Base-by-base conservation (phyloP, 2,329 filamentous ascomycete genomes). In the Lecanosticta acicola region DNA sequence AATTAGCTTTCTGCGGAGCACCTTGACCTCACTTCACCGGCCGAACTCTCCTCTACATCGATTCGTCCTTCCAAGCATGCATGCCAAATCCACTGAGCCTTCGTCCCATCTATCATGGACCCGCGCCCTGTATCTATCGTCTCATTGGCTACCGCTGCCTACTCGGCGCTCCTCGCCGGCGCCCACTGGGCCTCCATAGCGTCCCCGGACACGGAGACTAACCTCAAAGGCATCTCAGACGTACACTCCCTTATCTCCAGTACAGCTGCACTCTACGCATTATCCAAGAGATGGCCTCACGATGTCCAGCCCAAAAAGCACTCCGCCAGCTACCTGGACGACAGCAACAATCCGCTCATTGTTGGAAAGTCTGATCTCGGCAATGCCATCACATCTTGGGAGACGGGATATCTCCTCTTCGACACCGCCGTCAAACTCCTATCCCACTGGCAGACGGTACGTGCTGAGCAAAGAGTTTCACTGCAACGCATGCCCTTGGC, bases 381-480 rank as follows among this genome's bases (percentile, higher is more conserved):
- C 1, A 59, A 59, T 33, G 33, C 37, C 10, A 41, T 59, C 20
- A 57, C 55, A 3, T 48, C 57, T 3, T 39, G 51, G 32, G 57
- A 59, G 36, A 37, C 50, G 3, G 57, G 57, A 3, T 59, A 56
- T 29, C 52, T 59, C 4, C 16, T 58, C 14, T 49, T 51, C 41
- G 55, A 58, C 32, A 51, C 51, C 1, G 14, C 45, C 2, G 37
- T 24, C 3, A 26, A 52, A 5, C 7, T 54, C 3, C 8, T 17
- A 4, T 14, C 18, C 18, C 16, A 42, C 34, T 20, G 33, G 11
- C 33, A 14, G 5, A 14, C 33, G 11, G n/a, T 29, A 29, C 24
- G 33, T 8, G 16, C 33, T 5, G 16, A 35, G 26, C 3, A 32
- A 13, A 20, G 17, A 18, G 19, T 32, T n/a, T n/a, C 40, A 10